Conservation (phyloP, 352 stramenopile genomes). For the Phytophthora ramorum region DNA sequence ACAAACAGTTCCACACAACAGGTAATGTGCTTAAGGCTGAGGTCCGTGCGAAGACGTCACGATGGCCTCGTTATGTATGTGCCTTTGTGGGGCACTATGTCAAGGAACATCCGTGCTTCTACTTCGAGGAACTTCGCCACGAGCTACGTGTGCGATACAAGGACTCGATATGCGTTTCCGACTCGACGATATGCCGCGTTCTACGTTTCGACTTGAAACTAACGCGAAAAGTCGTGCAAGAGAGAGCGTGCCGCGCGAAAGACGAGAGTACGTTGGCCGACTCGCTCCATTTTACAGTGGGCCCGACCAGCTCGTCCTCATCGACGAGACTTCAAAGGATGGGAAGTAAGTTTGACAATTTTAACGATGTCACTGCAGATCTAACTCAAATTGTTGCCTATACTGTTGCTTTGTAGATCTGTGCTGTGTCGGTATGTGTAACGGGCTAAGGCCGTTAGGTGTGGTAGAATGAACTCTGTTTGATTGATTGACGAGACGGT, state of each 20-base stretch:
- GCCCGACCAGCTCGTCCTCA: slow-evolving; percentile 24
- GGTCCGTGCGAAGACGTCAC: background rate
- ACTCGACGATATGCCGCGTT: background rate
- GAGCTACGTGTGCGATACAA: background rate
- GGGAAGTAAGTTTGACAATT: slow-evolving; percentile 8
- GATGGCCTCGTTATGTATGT: background rate
- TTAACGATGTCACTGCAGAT: background rate
- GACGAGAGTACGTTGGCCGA: slow-evolving; percentile 7
- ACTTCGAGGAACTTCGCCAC: background rate
- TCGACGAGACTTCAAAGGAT: slow-evolving; percentile 24
- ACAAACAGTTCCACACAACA: background rate
- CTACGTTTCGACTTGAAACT: slow-evolving; percentile 14
- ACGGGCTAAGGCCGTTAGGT: too few relatives aligned
- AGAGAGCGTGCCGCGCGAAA: slow-evolving; percentile 11
- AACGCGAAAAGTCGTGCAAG: slow-evolving; percentile 10
- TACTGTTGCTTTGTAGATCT: slow-evolving; percentile 3
- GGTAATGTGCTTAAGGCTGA: background rate
- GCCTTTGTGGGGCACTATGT: background rate
- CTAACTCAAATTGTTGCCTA: background rate
- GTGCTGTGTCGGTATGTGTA: slow-evolving; percentile 3
- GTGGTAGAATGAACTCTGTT: too few relatives aligned
- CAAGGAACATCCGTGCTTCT: slow-evolving; percentile 5
- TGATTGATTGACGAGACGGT: too few relatives aligned
- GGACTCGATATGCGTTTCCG: background rate
- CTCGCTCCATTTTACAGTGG: slow-evolving; percentile 28